A percentile compares a stretch with the other conserved stretches of the same genome.
Conservation (phyloP, 1,139 yeast species). For the Kodamaea ohmeri region DNA sequence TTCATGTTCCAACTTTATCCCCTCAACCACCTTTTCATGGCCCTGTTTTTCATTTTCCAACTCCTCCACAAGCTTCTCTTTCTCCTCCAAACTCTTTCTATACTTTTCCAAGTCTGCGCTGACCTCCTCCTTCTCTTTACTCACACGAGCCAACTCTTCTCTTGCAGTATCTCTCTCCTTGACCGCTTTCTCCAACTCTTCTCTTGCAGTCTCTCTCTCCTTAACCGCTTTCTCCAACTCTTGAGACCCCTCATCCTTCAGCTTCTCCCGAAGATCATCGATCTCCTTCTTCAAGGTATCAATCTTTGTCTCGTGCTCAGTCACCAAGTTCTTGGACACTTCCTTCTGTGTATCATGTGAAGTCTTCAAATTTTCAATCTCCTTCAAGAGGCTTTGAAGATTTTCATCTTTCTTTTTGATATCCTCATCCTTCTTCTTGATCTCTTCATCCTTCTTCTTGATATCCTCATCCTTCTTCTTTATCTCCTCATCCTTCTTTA, state of each 20-base stretch:
- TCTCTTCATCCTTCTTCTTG: too few species aligned
- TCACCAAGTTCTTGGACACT: constrained; percentile 1
- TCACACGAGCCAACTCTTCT: background rate
- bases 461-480: too few species aligned
- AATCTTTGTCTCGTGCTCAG: constrained; percentile 1
- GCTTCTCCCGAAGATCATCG: constrained; percentile 2
- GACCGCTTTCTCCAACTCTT: background rate
- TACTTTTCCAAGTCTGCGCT: background rate
- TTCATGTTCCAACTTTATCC: background rate
- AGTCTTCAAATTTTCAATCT: too few species aligned
- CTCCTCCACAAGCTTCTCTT: background rate
- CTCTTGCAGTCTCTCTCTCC: background rate
- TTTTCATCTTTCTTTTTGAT: too few species aligned
- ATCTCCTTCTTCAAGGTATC: constrained; percentile 1
- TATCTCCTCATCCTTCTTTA: too few species aligned
- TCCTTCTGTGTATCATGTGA: too few species aligned
- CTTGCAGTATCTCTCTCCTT: background rate
- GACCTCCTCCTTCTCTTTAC: background rate
- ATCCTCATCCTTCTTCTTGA: too few species aligned
- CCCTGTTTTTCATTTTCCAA: background rate
- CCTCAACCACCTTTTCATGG: background rate
- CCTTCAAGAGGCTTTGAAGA: too few species aligned
- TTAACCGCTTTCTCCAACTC: background rate
- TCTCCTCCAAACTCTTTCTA: background rate
- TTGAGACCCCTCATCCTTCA: too few species aligned